Base-by-base conservation (phyloP, 441 rosid genomes). In the Cnidoscolus chayamansa region DNA sequence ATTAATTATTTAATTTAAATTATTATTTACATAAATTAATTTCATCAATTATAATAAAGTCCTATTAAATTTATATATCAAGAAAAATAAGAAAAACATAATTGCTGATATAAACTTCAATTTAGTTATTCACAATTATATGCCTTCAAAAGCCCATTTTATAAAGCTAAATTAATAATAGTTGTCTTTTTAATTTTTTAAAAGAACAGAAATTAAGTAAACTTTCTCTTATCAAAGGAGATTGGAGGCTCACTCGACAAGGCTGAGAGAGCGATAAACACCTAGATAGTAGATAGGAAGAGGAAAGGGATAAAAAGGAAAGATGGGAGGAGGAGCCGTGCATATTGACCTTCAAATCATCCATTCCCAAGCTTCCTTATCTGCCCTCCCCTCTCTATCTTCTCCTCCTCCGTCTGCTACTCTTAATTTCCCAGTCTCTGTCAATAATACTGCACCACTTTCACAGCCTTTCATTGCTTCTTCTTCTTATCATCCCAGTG, bases 281-380 rank as follows among this genome's bases (percentile, higher is more conserved):
- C 7, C 53, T 4, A 17, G 0, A 16, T 6, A 7, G 0, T 54
- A 17, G 58, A 15, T 19, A 35, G 48, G 4, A 6, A 20, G 37
- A 45, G n/a, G 40, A 35, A 35, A 2, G 25, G 25, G 25, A 25
- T 25, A 25, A 25, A 2, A 35, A 35, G 4, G 30, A 73, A n/a
- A 63, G 16, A 82, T 77, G 87, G 82, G 77, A 70, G 83, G 79
- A 77, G 84, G 70, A 72, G 20, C 84, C 53, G 35, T 72, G 70
- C 43, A n/a, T 66, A 16, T 57, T 37, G 73, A 66, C 31, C 37
- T 73, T 54, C 73, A 80, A 1, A 25, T 59, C 63, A 55, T 65
- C 67, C 80, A 74, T 51, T 61, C 48, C 57, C 53, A 13, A 50
- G 20, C 73, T 56, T 64, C 77, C 17, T 40, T 81, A 7, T n/a